Percentiles rank a stretch among this genome's conserved stretches.
Evolutionary conservation across 1,284 basidiomycete species (phyloP).

Genomic region (Austroboletus niveus): DNA sequence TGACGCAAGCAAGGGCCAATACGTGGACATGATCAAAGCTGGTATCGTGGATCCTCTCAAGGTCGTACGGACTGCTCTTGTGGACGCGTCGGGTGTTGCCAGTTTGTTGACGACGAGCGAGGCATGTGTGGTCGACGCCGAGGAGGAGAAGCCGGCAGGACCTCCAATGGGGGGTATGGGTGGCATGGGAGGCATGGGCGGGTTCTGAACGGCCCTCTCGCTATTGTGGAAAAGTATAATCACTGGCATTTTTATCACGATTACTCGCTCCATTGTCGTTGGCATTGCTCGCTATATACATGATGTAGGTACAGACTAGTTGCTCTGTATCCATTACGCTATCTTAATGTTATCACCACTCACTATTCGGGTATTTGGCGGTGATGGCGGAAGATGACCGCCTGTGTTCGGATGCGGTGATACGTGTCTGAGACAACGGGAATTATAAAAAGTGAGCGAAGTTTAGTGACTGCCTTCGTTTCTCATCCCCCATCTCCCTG

Average conservation of each 20-base stretch:
- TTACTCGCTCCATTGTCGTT: constrained; percentile 2
- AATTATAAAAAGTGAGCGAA: no score
- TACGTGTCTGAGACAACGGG: no score
- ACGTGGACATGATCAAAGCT: constrained; percentile 90
- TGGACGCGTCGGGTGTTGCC: constrained; percentile 86
- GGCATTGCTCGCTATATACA: constrained; percentile 8
- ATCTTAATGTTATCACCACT: constrained; percentile 28
- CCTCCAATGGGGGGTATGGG: constrained; percentile 65
- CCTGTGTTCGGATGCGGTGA: no score
- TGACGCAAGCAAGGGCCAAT: constrained; percentile 89
- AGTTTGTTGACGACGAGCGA: constrained; percentile 92
- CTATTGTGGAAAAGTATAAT: constrained; percentile 4
- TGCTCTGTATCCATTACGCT: not conserved
- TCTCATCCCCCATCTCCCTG: no score
- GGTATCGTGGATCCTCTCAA: constrained; percentile 95
- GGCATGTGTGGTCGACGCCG: constrained; percentile 88
- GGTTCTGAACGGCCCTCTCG: constrained; percentile 20
- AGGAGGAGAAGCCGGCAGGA: constrained; percentile 57
- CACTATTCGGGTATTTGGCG: not conserved
- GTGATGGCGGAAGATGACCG: no score
- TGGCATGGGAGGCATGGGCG: constrained; percentile 47
- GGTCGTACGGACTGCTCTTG: constrained; percentile 89
- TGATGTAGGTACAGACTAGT: constrained; percentile 16
- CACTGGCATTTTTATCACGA: constrained; percentile 9
- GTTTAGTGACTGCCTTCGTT: no score